Conservation (phyloP, 2,329 filamentous ascomycete species). For the Beauveria caledonica region DNA sequence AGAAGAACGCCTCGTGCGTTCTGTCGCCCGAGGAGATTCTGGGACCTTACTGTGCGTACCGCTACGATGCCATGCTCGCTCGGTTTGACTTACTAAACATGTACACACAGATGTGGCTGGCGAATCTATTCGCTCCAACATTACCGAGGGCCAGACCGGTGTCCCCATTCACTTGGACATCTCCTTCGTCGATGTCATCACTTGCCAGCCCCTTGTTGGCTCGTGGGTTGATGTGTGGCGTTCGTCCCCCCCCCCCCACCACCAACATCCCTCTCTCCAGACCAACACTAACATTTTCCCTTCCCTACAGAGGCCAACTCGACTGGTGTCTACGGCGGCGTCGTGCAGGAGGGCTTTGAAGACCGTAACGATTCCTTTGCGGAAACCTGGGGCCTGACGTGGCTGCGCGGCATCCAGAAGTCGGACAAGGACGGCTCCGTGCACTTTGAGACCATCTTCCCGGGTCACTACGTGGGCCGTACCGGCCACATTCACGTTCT, state of each 20-base stretch:
- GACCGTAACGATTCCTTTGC: slow-evolving; percentile 2
- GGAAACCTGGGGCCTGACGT: slow-evolving; percentile 22
- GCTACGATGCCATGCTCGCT: not conserved
- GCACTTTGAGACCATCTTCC: slow-evolving; percentile 34
- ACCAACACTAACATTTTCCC: not conserved
- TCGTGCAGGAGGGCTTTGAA: slow-evolving; percentile 9
- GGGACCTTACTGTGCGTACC: slow-evolving; percentile 35
- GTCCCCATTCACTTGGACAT: slow-evolving; percentile 34
- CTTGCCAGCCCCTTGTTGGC: slow-evolving; percentile 33
- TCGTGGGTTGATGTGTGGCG: slow-evolving; percentile 36
- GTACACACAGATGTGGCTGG: slow-evolving; percentile 25
- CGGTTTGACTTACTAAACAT: not conserved
- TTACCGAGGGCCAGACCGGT: slow-evolving; percentile 32
- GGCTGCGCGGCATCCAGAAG: slow-evolving; percentile 31
- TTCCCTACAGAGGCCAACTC: slow-evolving; percentile 8
- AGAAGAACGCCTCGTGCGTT: slow-evolving; percentile 33
- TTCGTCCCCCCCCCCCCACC: not conserved
- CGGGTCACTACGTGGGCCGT: slow-evolving; percentile 34
- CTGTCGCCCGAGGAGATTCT: slow-evolving; percentile 38
- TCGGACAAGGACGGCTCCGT: slow-evolving; percentile 32
- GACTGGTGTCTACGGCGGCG: slow-evolving; percentile 12
- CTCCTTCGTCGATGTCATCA: slow-evolving; percentile 37
- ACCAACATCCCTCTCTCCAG: not conserved
- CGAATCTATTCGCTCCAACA: slow-evolving; percentile 33
- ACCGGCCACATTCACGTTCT: slow-evolving; percentile 34